Evolutionary conservation across 2,329 filamentous ascomycete genomes (phyloP), one percentile per base, ranked within the genome.

Genomic region (Hypoxylon sp.): DNA sequence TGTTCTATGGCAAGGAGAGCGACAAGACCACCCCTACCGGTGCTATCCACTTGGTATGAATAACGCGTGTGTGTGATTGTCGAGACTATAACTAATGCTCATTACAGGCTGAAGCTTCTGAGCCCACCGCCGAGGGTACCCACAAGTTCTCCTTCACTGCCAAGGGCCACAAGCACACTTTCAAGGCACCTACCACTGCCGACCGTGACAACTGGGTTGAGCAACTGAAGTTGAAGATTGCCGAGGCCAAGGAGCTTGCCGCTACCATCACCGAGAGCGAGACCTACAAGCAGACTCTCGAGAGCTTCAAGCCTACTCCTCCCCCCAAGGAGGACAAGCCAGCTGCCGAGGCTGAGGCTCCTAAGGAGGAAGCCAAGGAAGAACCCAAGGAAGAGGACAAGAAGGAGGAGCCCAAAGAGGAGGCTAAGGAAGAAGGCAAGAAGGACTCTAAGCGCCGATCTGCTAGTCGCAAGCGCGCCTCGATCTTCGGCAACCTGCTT

Each of bases 201-300:
- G 94, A 98, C 84, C 94, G 95, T 79, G 94, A 97, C 82, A 93
- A 92, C 87, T 98, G 96, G 96, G 89, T 97, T 76, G 84, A 90
- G 70, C 92, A 94, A 78, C 81, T 97, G 75, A 94, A 96, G 88
- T 83, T 88, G 77, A 93, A 94, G 86, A 88, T 92, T 58, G 87
- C 90, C 56, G 94, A 97, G 84, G 94, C 94, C 77, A 97, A 96
- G 87, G 91, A 91, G 76, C 84, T 92, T 65, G 91, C 90, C 77
- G 86, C 92, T 72, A 87, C 87, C 62, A 88, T 98, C 75, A 88
- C 88, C 71, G 90, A 91, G 82, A 91, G 90, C 76, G 94, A 97
- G 82, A 88, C 89, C 67, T 99, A 97, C 91, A 98, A 97, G 90
- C 86, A 88, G 76, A 90, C 92, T 72, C 83, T 96, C 19, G 92